Conservation (phyloP, 2,329 filamentous ascomycete species). For the Diaporthe capsici region DNA sequence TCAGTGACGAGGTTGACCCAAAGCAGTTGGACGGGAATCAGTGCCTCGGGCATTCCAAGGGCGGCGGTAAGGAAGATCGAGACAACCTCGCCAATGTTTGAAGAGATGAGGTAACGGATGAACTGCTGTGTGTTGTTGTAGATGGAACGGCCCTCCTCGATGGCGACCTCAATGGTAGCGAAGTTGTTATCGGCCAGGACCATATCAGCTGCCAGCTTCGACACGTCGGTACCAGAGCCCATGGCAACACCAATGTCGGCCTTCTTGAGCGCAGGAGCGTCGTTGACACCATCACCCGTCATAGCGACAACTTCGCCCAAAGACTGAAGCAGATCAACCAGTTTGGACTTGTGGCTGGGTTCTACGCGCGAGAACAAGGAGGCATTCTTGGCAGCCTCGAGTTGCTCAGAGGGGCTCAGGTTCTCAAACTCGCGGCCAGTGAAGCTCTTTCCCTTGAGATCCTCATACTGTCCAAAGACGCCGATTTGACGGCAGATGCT, state of each 20-base stretch:
- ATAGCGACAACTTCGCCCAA: slow-evolving; percentile 96
- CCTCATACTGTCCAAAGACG: slow-evolving; percentile 85
- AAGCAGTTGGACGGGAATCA: slow-evolving; percentile 96
- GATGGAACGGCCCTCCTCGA: slow-evolving; percentile 97
- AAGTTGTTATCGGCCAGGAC: slow-evolving; percentile 99
- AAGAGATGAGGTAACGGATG: slow-evolving; percentile 98
- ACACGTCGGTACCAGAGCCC: slow-evolving; percentile 97
- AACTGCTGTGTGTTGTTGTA: slow-evolving; percentile 99
- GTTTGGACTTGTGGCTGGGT: slow-evolving; percentile 95
- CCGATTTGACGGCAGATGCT: slow-evolving; percentile 98
- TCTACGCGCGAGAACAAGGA: slow-evolving; percentile 97
- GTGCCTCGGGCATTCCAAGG: slow-evolving; percentile 95
- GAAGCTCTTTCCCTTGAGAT: slow-evolving; percentile 91
- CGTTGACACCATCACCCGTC: slow-evolving; percentile 99
- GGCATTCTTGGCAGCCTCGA: slow-evolving; percentile 86
- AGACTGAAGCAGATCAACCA: slow-evolving; percentile 95
- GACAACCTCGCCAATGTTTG: slow-evolving; percentile 98
- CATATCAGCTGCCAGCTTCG: slow-evolving; percentile 98
- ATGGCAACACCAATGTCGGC: slow-evolving; percentile 99
- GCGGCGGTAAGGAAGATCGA: slow-evolving; percentile 99
- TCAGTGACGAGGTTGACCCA: slow-evolving; percentile 99
- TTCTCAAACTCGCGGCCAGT: slow-evolving; percentile 96
- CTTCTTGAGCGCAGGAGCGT: slow-evolving; percentile 97
- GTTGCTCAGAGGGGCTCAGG: slow-evolving; percentile 82
- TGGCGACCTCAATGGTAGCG: slow-evolving; percentile 94